Evolutionary conservation across 2,329 filamentous ascomycete species (phyloP).

Genomic region (Fusarium haematococcum): DNA sequence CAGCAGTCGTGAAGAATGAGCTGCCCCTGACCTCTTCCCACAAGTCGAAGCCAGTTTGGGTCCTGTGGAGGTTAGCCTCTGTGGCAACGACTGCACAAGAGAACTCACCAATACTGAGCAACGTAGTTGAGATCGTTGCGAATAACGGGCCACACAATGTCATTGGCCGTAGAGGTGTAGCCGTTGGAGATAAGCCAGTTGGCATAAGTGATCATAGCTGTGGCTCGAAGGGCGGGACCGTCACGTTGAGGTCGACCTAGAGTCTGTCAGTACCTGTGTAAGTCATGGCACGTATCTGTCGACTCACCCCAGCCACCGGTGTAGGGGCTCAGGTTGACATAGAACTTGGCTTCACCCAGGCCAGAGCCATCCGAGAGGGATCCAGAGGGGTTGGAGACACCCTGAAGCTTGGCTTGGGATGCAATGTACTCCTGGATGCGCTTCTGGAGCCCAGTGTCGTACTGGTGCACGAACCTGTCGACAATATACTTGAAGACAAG

Average conservation of each 20-base stretch:
- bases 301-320: slow-evolving; percentile 73
- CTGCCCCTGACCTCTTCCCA: slow-evolving; percentile 85
- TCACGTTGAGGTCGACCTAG: slow-evolving; percentile 79
- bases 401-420: slow-evolving; percentile 75
- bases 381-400: slow-evolving; percentile 77
- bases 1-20: slow-evolving; percentile 82
- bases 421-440: slow-evolving; percentile 76
- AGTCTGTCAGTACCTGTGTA: slow-evolving; percentile 12
- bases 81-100: background rate
- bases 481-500: slow-evolving; percentile 76
- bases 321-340: slow-evolving; percentile 72
- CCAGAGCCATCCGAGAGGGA: slow-evolving; percentile 62
- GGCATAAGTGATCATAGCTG: slow-evolving; percentile 77
- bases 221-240: slow-evolving; percentile 81
- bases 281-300: background rate
- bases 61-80: slow-evolving; percentile 50
- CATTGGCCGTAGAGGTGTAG: slow-evolving; percentile 66
- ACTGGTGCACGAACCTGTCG: slow-evolving; percentile 71
- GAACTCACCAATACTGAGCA: slow-evolving; percentile 72
- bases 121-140: slow-evolving; percentile 82
- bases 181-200: slow-evolving; percentile 78
- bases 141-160: slow-evolving; percentile 78
- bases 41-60: slow-evolving; percentile 76
- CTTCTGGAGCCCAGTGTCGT: slow-evolving; percentile 67
- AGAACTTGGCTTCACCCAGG: slow-evolving; percentile 80